Evolutionary conservation across 164 flowering plant genomes (phyloP), one percentile per base, ranked within the genome.

Genomic region (Macadamia tetraphylla): DNA sequence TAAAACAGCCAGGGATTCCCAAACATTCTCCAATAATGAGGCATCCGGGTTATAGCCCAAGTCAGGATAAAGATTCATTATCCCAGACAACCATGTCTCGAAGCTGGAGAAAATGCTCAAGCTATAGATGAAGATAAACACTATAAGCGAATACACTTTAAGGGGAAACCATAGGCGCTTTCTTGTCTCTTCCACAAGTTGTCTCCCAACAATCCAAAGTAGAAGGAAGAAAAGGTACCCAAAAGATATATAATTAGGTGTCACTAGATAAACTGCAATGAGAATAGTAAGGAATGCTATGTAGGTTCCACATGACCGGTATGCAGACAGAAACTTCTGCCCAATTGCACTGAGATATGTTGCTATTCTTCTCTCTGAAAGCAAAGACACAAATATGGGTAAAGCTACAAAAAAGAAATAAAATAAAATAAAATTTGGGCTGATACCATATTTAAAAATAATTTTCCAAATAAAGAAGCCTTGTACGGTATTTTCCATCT

Each of bases 171-270:
- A 95, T 3, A 92, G 78, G 60, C 87, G 93, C 55, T 81, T 80
- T 67, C 76, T 91, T 53, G 99, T 86, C 70, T 77, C 79, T 82
- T 86, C 97, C 64, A 86, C 90, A 42, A 95, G 86, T 76, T 95
- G 99, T 71, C 99, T 85, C 78, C 99, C 99, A 60, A 77, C 88
- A 9, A 95, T 86, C 99, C 99, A 95, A 55, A 86, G 29, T 61
- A 92, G 88, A 59, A 95, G 91, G 73, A 88, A 87, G 74, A 89
- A 86, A 57, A 91, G 78, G 79, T 90, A 95, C 30, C 99, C 99
- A 78, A 95, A 91, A 61, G 99, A 88, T 72, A 82, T 65, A 70
- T 83, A 92, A 80, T 95, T 95, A 60, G 99, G 96, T 67, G 57
- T 82, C 74, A 89, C 92, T 57, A 87, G 71, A 79, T 91, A 95